Conservation (phyloP, 495 filamentous ascomycete species). For the Daldinia childiae region DNA sequence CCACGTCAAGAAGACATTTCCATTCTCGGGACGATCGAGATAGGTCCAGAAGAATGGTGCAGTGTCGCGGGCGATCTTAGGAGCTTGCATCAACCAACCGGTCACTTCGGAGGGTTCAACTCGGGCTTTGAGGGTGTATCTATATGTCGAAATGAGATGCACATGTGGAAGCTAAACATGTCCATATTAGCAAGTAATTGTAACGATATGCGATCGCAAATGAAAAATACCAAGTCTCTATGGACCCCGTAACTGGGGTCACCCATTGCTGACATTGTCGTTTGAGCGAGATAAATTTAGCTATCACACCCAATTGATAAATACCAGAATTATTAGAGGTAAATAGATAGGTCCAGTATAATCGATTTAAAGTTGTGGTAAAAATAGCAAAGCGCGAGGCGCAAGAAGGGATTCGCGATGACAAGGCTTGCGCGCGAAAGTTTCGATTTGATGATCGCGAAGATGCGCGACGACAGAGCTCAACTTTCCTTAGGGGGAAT, state of each 20-base stretch:
- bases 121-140: conserved; percentile 72
- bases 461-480: conserved; percentile 35
- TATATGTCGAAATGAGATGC: conserved; percentile 80
- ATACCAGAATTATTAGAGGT: neutral
- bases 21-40: conserved; percentile 81
- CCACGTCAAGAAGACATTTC: conserved; percentile 85
- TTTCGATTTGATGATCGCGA: conserved; percentile 42
- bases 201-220: conserved; percentile 11
- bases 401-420: conserved; percentile 13
- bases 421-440: conserved; percentile 33
- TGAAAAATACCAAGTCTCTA: conserved; percentile 64
- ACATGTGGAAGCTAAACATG: conserved; percentile 79
- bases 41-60: conserved; percentile 92
- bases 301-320: conserved; percentile 16
- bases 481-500: conserved; percentile 21
- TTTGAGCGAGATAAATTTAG: conserved; percentile 11
- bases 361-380: conserved; percentile 5
- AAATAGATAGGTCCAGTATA: neutral
- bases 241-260: conserved; percentile 73
- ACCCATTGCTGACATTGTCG: conserved; percentile 59
- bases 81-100: conserved; percentile 80
- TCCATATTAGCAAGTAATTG: conserved; percentile 14
- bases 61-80: conserved; percentile 76
- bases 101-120: conserved; percentile 75
- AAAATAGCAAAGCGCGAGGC: conserved; percentile 12